Percentiles rank a stretch among this genome's conserved stretches.
phyloP scores from a whole-genome alignment of 2,329 filamentous ascomycete species.

The Raffaelea ambrosiae region DNA sequence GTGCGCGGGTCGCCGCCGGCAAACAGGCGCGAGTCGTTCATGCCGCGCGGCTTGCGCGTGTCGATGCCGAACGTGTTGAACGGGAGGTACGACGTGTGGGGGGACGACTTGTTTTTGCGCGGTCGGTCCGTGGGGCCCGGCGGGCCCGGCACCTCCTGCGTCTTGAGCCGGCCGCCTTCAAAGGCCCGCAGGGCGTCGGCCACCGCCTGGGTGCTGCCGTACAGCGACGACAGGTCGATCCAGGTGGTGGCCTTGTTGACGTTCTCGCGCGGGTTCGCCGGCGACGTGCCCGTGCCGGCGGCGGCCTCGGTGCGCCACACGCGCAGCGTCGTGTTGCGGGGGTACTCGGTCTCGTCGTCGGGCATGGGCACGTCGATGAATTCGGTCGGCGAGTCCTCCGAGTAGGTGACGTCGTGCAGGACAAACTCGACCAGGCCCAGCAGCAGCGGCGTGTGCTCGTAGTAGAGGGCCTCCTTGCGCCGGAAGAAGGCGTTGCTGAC shows the following conservation, averaged over 20 bases:
- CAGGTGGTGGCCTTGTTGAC: conserved; percentile 11
- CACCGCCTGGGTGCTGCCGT: conserved; percentile 10
- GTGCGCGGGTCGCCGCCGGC: conserved; percentile 12
- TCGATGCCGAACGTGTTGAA: conserved; percentile 10
- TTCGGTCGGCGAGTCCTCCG: conserved; percentile 10
- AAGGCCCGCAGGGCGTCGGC: conserved; percentile 7
- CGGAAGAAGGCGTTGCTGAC: conserved; percentile 13
- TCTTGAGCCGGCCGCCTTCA: conserved; percentile 8
- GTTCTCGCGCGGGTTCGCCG: conserved; percentile 10
- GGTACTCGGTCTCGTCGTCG: conserved; percentile 8
- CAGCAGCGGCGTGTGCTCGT: conserved; percentile 11
- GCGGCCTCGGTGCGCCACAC: conserved; percentile 7
- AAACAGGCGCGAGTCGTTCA: conserved; percentile 7
- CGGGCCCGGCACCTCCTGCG: conserved; percentile 3
- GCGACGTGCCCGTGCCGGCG: conserved; percentile 10
- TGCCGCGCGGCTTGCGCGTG: conserved; percentile 5
- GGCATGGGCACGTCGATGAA: conserved; percentile 11
- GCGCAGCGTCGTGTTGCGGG: conserved; percentile 8
- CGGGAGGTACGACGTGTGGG: conserved; percentile 5
- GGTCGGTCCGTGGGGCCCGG: background rate
- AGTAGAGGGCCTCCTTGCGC: conserved; percentile 10
- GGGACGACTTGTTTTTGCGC: background rate
- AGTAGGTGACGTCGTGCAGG: conserved; percentile 12
- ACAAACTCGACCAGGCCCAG: conserved; percentile 12
- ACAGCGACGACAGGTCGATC: conserved; percentile 11